Evolutionary conservation across 352 stramenopile genomes (phyloP).

Genomic region (Phytopythium oedochilum): DNA sequence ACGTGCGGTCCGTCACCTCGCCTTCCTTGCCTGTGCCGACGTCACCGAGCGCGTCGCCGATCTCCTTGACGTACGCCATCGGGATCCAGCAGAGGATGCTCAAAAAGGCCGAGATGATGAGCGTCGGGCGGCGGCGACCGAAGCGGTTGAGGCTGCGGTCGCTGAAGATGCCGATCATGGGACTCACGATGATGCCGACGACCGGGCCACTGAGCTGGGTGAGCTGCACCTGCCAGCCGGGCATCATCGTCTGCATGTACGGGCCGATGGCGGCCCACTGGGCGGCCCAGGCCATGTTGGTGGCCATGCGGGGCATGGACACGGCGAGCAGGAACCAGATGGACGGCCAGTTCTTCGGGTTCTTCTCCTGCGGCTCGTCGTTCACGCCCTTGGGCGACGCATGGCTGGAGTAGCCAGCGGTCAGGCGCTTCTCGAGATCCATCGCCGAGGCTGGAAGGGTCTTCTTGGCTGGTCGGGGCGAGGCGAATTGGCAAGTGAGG

Average conservation of each 20-base stretch:
- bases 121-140: slow-evolving; percentile 18
- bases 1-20: slow-evolving; percentile 17
- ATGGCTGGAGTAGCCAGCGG: no score
- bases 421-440: no score
- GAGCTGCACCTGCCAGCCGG: slow-evolving; percentile 11
- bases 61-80: not conserved
- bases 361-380: no score
- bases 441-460: no score
- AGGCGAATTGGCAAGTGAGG: no score
- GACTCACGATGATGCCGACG: slow-evolving; percentile 15
- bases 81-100: no score
- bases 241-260: slow-evolving; percentile 16
- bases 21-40: slow-evolving; percentile 10
- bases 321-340: not conserved
- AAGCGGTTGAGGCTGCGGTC: slow-evolving; percentile 19
- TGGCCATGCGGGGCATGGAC: slow-evolving; percentile 12
- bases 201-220: slow-evolving; percentile 17
- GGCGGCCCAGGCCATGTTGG: slow-evolving; percentile 9
- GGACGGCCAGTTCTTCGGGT: no score
- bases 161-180: slow-evolving; percentile 15
- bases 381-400: no score
- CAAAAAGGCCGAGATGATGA: slow-evolving; percentile 7
- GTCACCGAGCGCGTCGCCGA: slow-evolving; percentile 21
- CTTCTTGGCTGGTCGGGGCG: no score
- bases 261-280: slow-evolving; percentile 24